Percentiles rank a stretch among this genome's conserved stretches.
These are phyloP conservation scores for Alternaria novae-zelandiae DNA, from an alignment of 2,329 filamentous ascomycete genomes.

Conservation along the genomic window DNA sequence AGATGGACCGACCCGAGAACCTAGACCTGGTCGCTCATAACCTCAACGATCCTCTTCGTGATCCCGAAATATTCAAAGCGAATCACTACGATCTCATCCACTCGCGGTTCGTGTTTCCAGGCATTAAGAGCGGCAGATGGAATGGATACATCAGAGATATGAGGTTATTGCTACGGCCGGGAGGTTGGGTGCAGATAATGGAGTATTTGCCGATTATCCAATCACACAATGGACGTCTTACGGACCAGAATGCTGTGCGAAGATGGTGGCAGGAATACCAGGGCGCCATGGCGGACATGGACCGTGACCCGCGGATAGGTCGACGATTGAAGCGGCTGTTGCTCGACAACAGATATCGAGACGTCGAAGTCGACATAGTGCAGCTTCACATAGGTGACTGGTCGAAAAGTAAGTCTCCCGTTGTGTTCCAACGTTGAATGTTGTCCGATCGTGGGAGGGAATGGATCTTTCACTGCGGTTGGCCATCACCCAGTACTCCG, in stretches of 20 bases:
- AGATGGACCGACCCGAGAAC: slow-evolving; percentile 48
- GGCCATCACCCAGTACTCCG: background rate
- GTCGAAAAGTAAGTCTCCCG: slow-evolving; percentile 38
- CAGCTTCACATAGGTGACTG: slow-evolving; percentile 48
- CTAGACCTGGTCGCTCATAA: slow-evolving; percentile 44
- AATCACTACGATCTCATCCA: slow-evolving; percentile 84
- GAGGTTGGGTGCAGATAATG: slow-evolving; percentile 88
- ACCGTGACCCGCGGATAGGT: slow-evolving; percentile 45
- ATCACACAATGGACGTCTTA: slow-evolving; percentile 81
- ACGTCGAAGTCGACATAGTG: slow-evolving; percentile 38
- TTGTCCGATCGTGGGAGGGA: background rate
- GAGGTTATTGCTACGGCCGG: slow-evolving; percentile 71
- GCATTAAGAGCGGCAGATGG: slow-evolving; percentile 78
- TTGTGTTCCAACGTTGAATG: background rate
- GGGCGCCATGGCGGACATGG: slow-evolving; percentile 40
- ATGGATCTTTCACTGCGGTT: background rate
- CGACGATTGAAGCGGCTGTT: slow-evolving; percentile 38
- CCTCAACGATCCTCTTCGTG: slow-evolving; percentile 48
- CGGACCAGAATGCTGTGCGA: slow-evolving; percentile 52
- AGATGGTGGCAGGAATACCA: slow-evolving; percentile 48
- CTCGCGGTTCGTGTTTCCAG: slow-evolving; percentile 73
- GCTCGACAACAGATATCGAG: slow-evolving; percentile 36
- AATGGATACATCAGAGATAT: slow-evolving; percentile 77
- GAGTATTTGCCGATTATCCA: slow-evolving; percentile 87
- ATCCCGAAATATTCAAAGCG: slow-evolving; percentile 60